Base-by-base conservation (phyloP, 257 asterid species). In the Schizonepeta tenuifolia region DNA sequence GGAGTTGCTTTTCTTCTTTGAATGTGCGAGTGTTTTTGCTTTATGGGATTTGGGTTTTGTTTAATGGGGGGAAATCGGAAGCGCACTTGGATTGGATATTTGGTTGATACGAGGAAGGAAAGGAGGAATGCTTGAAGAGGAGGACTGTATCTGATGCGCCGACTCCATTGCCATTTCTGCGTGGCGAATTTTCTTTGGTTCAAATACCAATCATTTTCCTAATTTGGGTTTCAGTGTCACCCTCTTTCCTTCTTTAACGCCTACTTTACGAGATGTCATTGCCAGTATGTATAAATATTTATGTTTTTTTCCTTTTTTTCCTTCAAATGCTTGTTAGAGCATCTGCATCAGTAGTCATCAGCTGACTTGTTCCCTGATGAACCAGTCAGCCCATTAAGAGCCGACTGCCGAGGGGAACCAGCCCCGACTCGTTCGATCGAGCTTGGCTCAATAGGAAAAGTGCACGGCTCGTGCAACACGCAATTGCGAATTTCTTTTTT, bases 81-180 rank as follows among this genome's bases (percentile, higher is more conserved):
- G 67, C 76, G 79, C 89, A 67, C 83, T 77, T 69, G 61, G 78
- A 24, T 75, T 81, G 75, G 76, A 77, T 80, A n/a, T 75, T 28
- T 12, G 35, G 33, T 28, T 0, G 7, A 22, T 43, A 44, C 70
- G 40, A 65, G 21, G 15, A 59, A 14, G 36, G 36, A 31, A 36
- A 6, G 58, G 58, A 53, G 1, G 35, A 61, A n/a, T 26, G 31
- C 70, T 62, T 62, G 26, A 26, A 14, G 69, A 40, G 21, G 55
- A 20, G 40, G 69, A 13, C 44, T 31, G 65, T 58, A 58, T 28
- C 20, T 26, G 60, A 54, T 60, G 67, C 67, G 15, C 50, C 67
- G 14, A 24, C 57, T 7, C 56, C 56, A 24, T 26, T 63, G 69
- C 69, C 44, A 46, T 46, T 26, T 66, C 6, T 47, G 35, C 18